Evolutionary conservation across 1,284 basidiomycete genomes (phyloP), one percentile per base, ranked within the genome.

Genomic region (Ganoderma resinaceum): DNA sequence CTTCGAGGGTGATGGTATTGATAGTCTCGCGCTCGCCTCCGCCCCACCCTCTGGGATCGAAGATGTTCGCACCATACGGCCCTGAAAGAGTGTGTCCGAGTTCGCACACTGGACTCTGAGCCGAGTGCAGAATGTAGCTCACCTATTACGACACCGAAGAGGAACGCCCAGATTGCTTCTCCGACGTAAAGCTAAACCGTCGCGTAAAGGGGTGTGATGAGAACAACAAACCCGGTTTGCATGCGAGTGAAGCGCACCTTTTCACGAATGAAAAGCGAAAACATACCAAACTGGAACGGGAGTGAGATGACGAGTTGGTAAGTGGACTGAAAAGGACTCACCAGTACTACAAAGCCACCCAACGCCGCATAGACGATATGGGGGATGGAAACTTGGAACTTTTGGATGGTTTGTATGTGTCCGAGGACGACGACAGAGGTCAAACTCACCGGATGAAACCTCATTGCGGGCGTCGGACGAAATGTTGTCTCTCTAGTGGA

Each of bases 111-210:
- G 29, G 16, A 20, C 16, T 53, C 14, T 18, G 35, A 12, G 18
- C 37, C 23, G 35, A 23, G 57, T 29, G 33, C 38, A 31, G 43
- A 43, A 43, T 14, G 61, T 35, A 38, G 76, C 85, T 73, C 77
- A 88, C 91, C 91, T 70, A 99, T 92, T 72, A 97, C 94, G 77
- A 99, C 94, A 33, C 97, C 97, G 75, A 98, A 96, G 43, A 97
- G 80, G 73, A 98, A 98, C 2, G 98, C 96, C 86, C 96, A 94
- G 73, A 94, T 95, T 6, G 98, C 96, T 86, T 99, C 98, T 73
- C 98, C 98, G 71, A 99, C 91, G 78, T 98, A 99, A 38, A 98
- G 82, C 85, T 93, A 63, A 23, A 40, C 9, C 11, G 7, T 62
- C 33, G 35, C 11, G 23, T 8, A 35, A 35, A 31, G 20, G 11